A percentile compares a stretch with the other conserved stretches of the same genome.
These are phyloP conservation scores for Strobilomyces echinocephalus DNA, from an alignment of 768 basidiomycete species.

Conservation along the genomic window DNA sequence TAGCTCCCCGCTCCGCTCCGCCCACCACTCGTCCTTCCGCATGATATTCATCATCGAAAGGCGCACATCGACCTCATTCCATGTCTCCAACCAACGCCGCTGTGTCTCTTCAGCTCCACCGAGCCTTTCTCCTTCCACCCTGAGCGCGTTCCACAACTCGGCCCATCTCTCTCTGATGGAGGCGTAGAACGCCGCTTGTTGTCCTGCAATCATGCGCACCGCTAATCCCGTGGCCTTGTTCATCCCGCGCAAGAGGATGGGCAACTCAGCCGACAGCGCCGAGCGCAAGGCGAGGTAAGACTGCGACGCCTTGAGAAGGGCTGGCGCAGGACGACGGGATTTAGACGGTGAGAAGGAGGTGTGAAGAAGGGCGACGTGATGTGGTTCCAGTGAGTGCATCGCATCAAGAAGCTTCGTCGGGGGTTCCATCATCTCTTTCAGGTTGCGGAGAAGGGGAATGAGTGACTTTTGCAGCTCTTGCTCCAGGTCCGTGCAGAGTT, in stretches of 20 bases:
- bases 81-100: conserved; percentile 62
- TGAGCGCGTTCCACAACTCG: conserved; percentile 76
- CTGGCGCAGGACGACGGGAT: conserved; percentile 49
- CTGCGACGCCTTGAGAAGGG: conserved; percentile 67
- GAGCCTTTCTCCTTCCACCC: conserved; percentile 65
- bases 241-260: conserved; percentile 53
- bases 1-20: conserved; percentile 25
- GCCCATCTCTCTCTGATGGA: conserved; percentile 64
- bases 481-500: conserved; percentile 51
- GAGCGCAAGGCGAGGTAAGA: conserved; percentile 74
- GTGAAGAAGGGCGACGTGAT: conserved; percentile 66
- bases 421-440: conserved; percentile 55
- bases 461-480: conserved; percentile 48
- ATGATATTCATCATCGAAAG: conserved; percentile 37
- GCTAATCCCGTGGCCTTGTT: conserved; percentile 54
- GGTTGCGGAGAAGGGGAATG: conserved; percentile 51
- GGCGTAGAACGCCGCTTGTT: conserved; percentile 58
- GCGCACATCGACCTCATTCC: conserved; percentile 57
- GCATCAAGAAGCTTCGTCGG: conserved; percentile 67
- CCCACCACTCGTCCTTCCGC: conserved; percentile 34
- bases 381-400: conserved; percentile 69
- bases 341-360: conserved; percentile 58
- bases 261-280: conserved; percentile 68
- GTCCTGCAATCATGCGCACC: conserved; percentile 47
- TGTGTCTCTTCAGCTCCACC: conserved; percentile 64